Evolutionary conservation across 352 stramenopile species (phyloP).

Genomic region (Globisporangium sylvaticum): DNA sequence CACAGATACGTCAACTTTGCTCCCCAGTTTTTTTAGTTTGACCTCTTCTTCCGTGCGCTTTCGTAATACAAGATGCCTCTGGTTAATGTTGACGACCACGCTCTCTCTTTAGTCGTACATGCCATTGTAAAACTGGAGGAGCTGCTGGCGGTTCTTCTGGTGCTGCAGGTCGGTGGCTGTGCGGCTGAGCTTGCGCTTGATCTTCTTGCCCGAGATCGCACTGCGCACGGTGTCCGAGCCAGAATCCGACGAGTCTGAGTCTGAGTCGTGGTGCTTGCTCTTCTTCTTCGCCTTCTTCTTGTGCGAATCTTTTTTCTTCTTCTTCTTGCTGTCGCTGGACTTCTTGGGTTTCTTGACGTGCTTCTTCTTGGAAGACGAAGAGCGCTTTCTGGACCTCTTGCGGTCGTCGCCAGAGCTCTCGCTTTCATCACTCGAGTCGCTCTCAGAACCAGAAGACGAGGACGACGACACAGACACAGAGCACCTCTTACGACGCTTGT

Average conservation of each 20-base stretch:
- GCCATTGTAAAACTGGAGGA: constrained; percentile 86
- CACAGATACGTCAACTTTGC: not conserved
- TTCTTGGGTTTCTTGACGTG: constrained; percentile 26
- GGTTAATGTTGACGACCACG: not conserved
- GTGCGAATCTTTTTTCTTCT: constrained; percentile 34
- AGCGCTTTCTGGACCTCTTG: constrained; percentile 7
- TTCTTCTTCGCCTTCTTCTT: constrained; percentile 32
- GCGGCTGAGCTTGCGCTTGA: constrained; percentile 72
- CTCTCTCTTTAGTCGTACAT: constrained; percentile 60
- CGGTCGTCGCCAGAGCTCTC: constrained; percentile 17
- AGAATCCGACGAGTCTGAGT: constrained; percentile 36
- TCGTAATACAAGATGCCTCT: not conserved
- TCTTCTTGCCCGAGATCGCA: constrained; percentile 84
- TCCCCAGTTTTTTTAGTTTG: not conserved
- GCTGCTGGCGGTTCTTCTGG: constrained; percentile 70
- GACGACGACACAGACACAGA: constrained; percentile 9
- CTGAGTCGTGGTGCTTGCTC: constrained; percentile 19
- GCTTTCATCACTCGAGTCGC: constrained; percentile 18
- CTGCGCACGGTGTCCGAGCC: constrained; percentile 72
- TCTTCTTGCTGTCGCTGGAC: constrained; percentile 19
- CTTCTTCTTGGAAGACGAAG: constrained; percentile 29
- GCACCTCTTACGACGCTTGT: not conserved
- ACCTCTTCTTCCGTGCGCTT: not conserved
- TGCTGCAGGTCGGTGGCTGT: constrained; percentile 55
- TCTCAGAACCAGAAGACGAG: constrained; percentile 25